Percentiles rank a stretch among this genome's conserved stretches.
Conservation (phyloP, 2,329 filamentous ascomycete species). For the Nemania abortiva region DNA sequence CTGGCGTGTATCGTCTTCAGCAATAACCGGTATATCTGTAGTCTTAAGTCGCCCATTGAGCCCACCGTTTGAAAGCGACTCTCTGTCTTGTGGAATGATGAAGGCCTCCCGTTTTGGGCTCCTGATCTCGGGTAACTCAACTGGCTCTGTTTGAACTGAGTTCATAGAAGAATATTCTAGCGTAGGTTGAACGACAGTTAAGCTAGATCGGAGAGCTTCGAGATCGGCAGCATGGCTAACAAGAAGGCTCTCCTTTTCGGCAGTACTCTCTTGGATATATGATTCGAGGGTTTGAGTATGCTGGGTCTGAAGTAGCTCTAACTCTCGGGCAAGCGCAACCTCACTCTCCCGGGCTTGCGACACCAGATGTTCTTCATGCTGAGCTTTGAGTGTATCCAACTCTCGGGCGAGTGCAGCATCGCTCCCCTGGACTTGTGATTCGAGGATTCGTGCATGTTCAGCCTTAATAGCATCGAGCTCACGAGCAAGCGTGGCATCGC, state of each 20-base stretch:
- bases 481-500: conserved; percentile 23
- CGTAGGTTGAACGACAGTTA: conserved; percentile 45
- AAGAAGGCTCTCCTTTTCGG: conserved; percentile 47
- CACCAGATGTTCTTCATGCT: conserved; percentile 5
- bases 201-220: conserved; percentile 47
- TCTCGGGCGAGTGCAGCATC: conserved; percentile 42
- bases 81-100: conserved; percentile 63
- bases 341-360: conserved; percentile 33
- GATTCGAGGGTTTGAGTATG: conserved; percentile 43
- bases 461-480: conserved; percentile 43
- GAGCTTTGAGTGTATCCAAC: conserved; percentile 33
- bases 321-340: conserved; percentile 39
- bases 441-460: conserved; percentile 42
- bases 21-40: conserved; percentile 62
- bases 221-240: conserved; percentile 49
- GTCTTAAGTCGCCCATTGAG: conserved; percentile 58
- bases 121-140: conserved; percentile 54
- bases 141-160: conserved; percentile 60
- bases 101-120: conserved; percentile 68
- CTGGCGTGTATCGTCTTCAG: conserved; percentile 74
- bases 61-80: conserved; percentile 51
- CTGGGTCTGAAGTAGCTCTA: conserved; percentile 42
- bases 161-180: conserved; percentile 60
- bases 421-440: conserved; percentile 44
- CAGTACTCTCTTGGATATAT: conserved; percentile 40